Percentiles rank a stretch among this genome's conserved stretches.
phyloP scores from a whole-genome alignment of 2,329 filamentous ascomycete genomes.

The Pseudocercospora fuligena region DNA sequence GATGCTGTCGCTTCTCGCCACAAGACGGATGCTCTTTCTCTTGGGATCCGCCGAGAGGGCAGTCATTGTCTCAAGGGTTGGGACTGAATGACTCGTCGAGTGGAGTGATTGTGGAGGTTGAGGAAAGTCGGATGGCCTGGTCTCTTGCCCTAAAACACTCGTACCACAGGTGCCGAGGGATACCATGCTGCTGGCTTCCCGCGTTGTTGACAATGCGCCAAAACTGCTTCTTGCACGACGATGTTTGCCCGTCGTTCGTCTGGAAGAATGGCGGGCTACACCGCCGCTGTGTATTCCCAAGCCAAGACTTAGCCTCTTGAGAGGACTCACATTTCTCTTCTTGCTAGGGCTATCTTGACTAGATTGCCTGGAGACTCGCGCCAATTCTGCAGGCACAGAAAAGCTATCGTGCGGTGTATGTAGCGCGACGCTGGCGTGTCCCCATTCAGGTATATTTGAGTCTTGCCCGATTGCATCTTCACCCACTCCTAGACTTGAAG shows the following conservation, averaged over 20 bases:
- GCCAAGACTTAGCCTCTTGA: constrained; percentile 33
- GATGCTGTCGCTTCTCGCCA: constrained; percentile 43
- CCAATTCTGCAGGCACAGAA: constrained; percentile 48
- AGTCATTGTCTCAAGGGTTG: constrained; percentile 34
- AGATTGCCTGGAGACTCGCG: constrained; percentile 41
- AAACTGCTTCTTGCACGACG: constrained; percentile 31
- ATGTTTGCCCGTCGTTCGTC: constrained; percentile 26
- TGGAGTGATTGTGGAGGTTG: constrained; percentile 35
- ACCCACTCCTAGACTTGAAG: constrained; percentile 45
- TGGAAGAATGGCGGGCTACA: constrained; percentile 39
- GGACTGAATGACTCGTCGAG: constrained; percentile 35
- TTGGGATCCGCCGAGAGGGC: constrained; percentile 36
- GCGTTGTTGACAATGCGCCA: constrained; percentile 34
- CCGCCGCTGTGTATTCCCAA: constrained; percentile 33
- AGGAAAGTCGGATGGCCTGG: constrained; percentile 45
- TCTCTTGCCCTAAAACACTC: constrained; percentile 43
- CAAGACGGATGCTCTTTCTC: constrained; percentile 47
- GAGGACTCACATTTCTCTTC: constrained; percentile 17
- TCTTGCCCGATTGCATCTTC: constrained; percentile 46
- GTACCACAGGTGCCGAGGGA: constrained; percentile 47
- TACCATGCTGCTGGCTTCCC: constrained; percentile 42
- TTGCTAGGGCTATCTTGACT: constrained; percentile 36
- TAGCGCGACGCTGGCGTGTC: constrained; percentile 42
- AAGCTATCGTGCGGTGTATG: constrained; percentile 51
- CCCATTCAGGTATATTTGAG: constrained; percentile 47